Evolutionary conservation across 2,329 filamentous ascomycete species (phyloP).

Genomic region (Dactylellina cionopaga): DNA sequence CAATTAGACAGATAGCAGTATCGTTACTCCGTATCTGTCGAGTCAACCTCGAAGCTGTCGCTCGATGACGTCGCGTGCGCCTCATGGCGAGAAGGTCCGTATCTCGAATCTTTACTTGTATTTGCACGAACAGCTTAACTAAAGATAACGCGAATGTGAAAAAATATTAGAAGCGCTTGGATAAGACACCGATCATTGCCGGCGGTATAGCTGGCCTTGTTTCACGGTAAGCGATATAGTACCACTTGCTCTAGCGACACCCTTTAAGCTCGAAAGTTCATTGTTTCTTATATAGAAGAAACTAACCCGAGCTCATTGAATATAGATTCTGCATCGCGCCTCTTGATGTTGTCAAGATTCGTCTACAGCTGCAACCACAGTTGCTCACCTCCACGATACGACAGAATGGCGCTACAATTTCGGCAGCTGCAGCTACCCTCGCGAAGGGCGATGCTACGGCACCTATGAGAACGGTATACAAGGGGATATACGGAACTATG

Average conservation of each 20-base stretch:
- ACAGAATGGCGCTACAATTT: conserved; percentile 59
- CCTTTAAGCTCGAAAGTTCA: no score
- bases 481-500: conserved; percentile 79
- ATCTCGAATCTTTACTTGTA: no score
- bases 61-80: conserved; percentile 38
- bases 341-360: conserved; percentile 97
- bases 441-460: not conserved
- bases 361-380: conserved; percentile 89
- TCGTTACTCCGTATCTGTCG: not conserved
- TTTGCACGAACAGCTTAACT: not conserved
- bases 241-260: no score
- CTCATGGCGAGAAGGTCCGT: not conserved
- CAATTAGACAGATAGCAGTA: not conserved
- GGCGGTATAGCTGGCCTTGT: conserved; percentile 31
- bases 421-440: conserved; percentile 61
- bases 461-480: conserved; percentile 64
- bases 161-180: conserved; percentile 6
- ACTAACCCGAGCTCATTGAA: no score
- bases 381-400: conserved; percentile 67
- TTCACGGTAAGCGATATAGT: conserved; percentile 23
- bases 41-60: not conserved
- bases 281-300: no score
- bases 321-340: conserved; percentile 88
- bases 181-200: conserved; percentile 32
- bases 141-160: not conserved